A percentile compares a stretch with the other conserved stretches of the same genome.
Conservation (phyloP, 1,139 yeast genomes). For the Kodamaea arcana region DNA sequence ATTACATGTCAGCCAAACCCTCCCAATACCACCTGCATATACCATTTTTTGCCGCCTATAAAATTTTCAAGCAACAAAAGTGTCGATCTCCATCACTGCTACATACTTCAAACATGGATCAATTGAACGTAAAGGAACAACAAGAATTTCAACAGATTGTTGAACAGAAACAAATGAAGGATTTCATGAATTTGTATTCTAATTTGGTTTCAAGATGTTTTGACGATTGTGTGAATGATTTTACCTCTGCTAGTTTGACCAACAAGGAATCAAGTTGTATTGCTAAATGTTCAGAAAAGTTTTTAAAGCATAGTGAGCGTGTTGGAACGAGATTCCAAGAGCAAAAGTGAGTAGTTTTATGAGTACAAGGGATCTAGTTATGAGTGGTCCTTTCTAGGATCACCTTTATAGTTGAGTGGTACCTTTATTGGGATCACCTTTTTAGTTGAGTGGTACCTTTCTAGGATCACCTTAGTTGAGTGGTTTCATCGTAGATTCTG, state of each 20-base stretch:
- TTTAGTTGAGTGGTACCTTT: too few relatives aligned
- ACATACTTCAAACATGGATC: constrained; percentile 51
- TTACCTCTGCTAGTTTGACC: constrained; percentile 86
- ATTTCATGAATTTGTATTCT: constrained; percentile 94
- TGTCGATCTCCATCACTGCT: neutral
- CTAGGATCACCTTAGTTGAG: too few relatives aligned
- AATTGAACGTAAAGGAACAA: constrained; percentile 86
- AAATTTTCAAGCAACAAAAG: constrained; percentile 7
- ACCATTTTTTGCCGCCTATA: constrained; percentile 5
- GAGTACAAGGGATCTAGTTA: too few relatives aligned
- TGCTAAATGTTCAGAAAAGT: constrained; percentile 91
- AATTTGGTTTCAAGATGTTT: constrained; percentile 95
- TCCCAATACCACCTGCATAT: constrained; percentile 1
- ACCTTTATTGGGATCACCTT: too few relatives aligned
- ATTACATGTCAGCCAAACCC: too few relatives aligned
- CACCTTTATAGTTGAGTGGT: too few relatives aligned
- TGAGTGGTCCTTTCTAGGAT: too few relatives aligned
- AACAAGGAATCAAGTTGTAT: constrained; percentile 82
- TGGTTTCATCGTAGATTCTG: too few relatives aligned
- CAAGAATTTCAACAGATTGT: constrained; percentile 93
- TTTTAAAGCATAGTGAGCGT: constrained; percentile 96
- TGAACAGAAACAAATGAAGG: constrained; percentile 98
- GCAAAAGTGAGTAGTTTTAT: constrained; percentile 52
- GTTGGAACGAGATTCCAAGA: constrained; percentile 99
- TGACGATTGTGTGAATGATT: constrained; percentile 95